These are phyloP conservation scores for Entomophthora muscae DNA, from an alignment of 371 early-diverging fungal species.

Conservation along the genomic window DNA sequence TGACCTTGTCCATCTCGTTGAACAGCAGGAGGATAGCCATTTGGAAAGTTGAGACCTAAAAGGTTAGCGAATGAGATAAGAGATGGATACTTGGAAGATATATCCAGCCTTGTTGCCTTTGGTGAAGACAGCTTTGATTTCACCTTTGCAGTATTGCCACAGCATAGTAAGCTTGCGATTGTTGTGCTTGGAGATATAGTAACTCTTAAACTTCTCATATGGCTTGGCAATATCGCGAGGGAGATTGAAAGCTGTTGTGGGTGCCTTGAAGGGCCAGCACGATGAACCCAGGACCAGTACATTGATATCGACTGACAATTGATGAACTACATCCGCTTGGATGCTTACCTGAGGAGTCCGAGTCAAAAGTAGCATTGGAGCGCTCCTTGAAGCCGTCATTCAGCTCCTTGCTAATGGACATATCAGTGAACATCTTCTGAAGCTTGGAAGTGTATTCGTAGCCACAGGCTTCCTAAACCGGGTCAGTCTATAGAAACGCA, in stretches of 20 bases:
- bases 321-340: neutral
- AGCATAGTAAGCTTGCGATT: constrained; percentile 83
- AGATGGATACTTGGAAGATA: constrained; percentile 38
- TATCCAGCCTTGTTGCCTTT: constrained; percentile 47
- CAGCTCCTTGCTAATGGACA: constrained; percentile 67
- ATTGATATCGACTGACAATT: constrained; percentile 51
- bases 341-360: constrained; percentile 20
- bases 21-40: constrained; percentile 79
- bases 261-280: constrained; percentile 77
- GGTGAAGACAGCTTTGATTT: constrained; percentile 64
- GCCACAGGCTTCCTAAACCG: constrained; percentile 69
- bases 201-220: constrained; percentile 62
- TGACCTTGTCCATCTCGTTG: constrained; percentile 40
- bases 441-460: constrained; percentile 82
- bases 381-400: constrained; percentile 43
- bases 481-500: no score
- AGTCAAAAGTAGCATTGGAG: constrained; percentile 22
- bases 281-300: constrained; percentile 70
- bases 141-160: constrained; percentile 77
- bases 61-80: constrained; percentile 7
- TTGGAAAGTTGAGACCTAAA: constrained; percentile 61
- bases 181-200: constrained; percentile 63
- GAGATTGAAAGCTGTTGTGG: constrained; percentile 55
- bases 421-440: constrained; percentile 84
- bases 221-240: constrained; percentile 66